Base-by-base conservation (phyloP, 2,329 filamentous ascomycete species). In the Colletotrichum aenigma region DNA sequence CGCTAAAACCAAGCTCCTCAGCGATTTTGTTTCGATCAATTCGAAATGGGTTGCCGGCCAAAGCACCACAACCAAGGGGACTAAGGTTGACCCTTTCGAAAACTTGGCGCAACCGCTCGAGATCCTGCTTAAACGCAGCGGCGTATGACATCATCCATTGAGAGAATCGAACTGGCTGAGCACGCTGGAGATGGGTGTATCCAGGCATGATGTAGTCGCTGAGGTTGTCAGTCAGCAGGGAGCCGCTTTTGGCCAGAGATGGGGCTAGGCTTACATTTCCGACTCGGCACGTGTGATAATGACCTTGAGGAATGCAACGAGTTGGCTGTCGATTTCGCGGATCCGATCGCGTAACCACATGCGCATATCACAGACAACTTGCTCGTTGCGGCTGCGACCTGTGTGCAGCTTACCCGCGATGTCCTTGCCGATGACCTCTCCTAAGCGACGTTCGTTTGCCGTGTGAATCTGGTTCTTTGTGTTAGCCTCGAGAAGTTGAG, bases 331-430 rank as follows among this genome's bases (percentile, higher is more conserved):
- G 21, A 81, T 80, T 48, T 79, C 77, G 15, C 75, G 71, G 64
- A 82, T 75, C 61, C 71, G 74, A 34, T 80, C 79, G 43, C 80
- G 78, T n/a, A 81, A 71, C 93, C 93, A 95, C 78, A 95, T 84
- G 56, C 93, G 89, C 91, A 95, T 93, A 79, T 94, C 93, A 32
- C 92, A 94, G 32, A 92, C 93, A 73, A 95, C 91, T 84, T 95
- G 93, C 82, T 95, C 93, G 80, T 95, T 95, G 77, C 93, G 88
- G 83, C 91, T 93, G 26, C 93, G 89, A 61, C 89, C 89, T 4
- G 93, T 95, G 84, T 95, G 93, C 71, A 95, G 88, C 86, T 95
- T 95, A 9, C 93, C 93, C 3, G 91, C 92, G 76, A 92, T 91
- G 34, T 93, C 89, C 81, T 92, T 94, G 78, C 93, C 92, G 74